Evolutionary conservation across 495 filamentous ascomycete genomes (phyloP).

Genomic region (Penicillium diatomitis): DNA sequence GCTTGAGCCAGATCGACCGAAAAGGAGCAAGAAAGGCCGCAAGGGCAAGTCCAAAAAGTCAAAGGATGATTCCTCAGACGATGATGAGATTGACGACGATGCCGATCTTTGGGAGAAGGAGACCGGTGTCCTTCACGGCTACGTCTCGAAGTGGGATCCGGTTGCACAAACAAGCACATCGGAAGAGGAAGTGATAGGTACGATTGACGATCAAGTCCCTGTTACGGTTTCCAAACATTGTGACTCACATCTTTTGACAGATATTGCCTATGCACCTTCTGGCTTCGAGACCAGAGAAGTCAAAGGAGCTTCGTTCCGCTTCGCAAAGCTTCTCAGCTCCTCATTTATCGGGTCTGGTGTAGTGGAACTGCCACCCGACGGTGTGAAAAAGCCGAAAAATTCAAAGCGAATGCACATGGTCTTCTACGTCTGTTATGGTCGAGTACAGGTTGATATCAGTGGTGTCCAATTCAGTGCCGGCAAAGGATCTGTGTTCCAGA

Average conservation of each 20-base stretch:
- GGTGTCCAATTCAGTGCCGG: slow-evolving; percentile 76
- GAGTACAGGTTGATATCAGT: slow-evolving; percentile 61
- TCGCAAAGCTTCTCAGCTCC: slow-evolving; percentile 75
- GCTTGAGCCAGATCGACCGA: slow-evolving; percentile 35
- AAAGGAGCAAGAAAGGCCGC: slow-evolving; percentile 22
- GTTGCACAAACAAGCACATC: slow-evolving; percentile 41
- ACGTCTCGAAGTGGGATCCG: slow-evolving; percentile 48
- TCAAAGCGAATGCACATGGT: slow-evolving; percentile 89
- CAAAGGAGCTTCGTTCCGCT: slow-evolving; percentile 64
- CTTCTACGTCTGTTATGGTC: slow-evolving; percentile 78
- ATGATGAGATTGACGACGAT: slow-evolving; percentile 45
- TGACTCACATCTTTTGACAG: slow-evolving; percentile 17
- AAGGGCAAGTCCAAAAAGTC: slow-evolving; percentile 31
- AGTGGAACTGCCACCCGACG: slow-evolving; percentile 74
- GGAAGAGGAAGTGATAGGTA: slow-evolving; percentile 50
- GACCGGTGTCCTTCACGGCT: slow-evolving; percentile 48
- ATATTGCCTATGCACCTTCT: slow-evolving; percentile 66
- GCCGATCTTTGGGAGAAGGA: slow-evolving; percentile 53
- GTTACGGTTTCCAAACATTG: not conserved
- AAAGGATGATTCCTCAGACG: slow-evolving; percentile 29
- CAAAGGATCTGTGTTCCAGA: slow-evolving; percentile 83
- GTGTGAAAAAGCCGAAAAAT: slow-evolving; percentile 80
- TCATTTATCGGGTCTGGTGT: slow-evolving; percentile 83
- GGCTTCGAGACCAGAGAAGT: slow-evolving; percentile 71
- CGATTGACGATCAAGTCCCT: slow-evolving; percentile 3